Percentiles rank a stretch among this genome's conserved stretches.
phyloP scores from a whole-genome alignment of 345 rosid species.

The Lagerstroemia speciosa region DNA sequence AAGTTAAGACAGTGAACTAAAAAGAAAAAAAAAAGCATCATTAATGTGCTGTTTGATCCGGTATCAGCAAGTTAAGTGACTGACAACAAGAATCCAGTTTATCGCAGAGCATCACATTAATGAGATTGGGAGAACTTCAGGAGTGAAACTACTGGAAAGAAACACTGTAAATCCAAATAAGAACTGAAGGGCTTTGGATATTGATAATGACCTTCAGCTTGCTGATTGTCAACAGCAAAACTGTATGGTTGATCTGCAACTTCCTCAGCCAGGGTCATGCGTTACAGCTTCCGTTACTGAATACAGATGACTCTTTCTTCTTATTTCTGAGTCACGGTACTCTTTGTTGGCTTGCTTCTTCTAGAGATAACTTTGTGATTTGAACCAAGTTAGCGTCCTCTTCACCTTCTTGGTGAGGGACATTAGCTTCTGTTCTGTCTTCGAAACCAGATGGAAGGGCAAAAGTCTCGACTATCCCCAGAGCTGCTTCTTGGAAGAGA shows the following conservation, averaged over 20 bases:
- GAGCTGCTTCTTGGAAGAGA: slow-evolving; percentile 7
- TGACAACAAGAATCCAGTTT: not conserved
- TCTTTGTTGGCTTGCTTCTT: not conserved
- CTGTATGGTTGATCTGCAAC: not conserved
- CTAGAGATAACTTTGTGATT: not conserved
- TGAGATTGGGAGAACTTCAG: not conserved
- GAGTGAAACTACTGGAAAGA: not conserved
- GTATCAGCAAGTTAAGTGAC: not conserved
- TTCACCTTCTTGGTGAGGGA: not conserved
- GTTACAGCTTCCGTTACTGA: not conserved
- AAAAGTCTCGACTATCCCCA: not conserved
- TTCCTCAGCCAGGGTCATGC: not conserved
- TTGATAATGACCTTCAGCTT: not conserved
- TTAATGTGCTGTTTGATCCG: not conserved
- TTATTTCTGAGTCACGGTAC: slow-evolving; percentile 2
- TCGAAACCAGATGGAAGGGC: slow-evolving; percentile 5
- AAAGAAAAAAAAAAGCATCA: not conserved
- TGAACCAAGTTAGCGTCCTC: not conserved
- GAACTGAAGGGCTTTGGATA: not conserved
- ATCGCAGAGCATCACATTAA: not conserved
- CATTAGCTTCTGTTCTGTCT: not conserved
- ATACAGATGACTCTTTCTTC: slow-evolving; percentile 3
- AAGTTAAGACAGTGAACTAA: not conserved
- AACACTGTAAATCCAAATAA: not conserved
- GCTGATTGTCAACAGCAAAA: not conserved